phyloP scores from a whole-genome alignment of 1,139 yeast species.

The Taphrina confusa region DNA sequence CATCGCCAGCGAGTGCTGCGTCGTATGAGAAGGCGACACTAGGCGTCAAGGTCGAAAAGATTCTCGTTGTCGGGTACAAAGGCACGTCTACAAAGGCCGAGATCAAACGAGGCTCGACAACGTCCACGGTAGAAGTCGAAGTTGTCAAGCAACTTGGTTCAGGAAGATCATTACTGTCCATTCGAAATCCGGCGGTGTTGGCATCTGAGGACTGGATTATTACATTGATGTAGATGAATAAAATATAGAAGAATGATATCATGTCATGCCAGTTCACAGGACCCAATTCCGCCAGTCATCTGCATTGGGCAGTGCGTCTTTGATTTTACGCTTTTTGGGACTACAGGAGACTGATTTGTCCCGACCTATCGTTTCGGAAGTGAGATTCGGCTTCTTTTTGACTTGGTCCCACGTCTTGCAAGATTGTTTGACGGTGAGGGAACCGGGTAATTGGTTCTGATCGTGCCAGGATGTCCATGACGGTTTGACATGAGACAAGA shows the following conservation, averaged over 20 bases:
- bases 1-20: slow-evolving; percentile 40
- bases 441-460: not conserved
- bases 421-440: not conserved
- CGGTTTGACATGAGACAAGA: not conserved
- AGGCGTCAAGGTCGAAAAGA: slow-evolving; percentile 56
- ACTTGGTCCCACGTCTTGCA: not conserved
- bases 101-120: slow-evolving; percentile 48
- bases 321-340: not conserved
- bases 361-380: not conserved
- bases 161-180: slow-evolving; percentile 44
- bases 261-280: not conserved
- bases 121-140: slow-evolving; percentile 48
- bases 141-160: slow-evolving; percentile 35
- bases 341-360: not conserved
- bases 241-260: not conserved
- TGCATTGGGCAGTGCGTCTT: not conserved
- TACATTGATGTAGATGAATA: slow-evolving; percentile 2
- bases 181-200: slow-evolving; percentile 59
- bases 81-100: slow-evolving; percentile 37
- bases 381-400: not conserved
- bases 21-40: slow-evolving; percentile 44
- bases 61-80: slow-evolving; percentile 55
- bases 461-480: not conserved
- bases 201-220: slow-evolving; percentile 56
- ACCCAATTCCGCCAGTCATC: not conserved